Conservation (phyloP, 1,284 basidiomycete genomes). For the Cryptococcus sp. region DNA sequence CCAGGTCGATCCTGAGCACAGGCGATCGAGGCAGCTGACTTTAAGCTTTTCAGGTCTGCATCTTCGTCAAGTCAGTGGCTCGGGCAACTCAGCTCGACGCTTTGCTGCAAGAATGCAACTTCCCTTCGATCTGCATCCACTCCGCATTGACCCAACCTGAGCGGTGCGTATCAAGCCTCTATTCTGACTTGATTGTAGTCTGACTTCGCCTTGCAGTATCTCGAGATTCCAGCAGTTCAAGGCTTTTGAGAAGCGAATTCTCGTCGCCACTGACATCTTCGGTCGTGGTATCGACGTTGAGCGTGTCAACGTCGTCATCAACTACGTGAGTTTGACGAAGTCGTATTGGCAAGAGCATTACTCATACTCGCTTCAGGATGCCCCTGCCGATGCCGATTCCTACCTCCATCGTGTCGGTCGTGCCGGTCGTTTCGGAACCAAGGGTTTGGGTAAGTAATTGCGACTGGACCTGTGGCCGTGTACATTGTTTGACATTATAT, state of each 20-base stretch:
- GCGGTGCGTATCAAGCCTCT: conserved; percentile 62
- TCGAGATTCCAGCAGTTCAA: conserved; percentile 98
- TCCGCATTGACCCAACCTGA: conserved; percentile 93
- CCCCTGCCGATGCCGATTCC: conserved; percentile 93
- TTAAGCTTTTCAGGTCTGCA: conserved; percentile 73
- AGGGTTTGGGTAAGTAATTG: conserved; percentile 66
- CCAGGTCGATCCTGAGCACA: background rate
- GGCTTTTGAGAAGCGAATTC: conserved; percentile 97
- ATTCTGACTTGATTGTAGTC: background rate
- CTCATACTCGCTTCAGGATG: conserved; percentile 60
- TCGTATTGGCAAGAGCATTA: background rate
- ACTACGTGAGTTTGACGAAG: conserved; percentile 59
- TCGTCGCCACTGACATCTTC: conserved; percentile 97
- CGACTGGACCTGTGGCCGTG: background rate
- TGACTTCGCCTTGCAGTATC: conserved; percentile 62
- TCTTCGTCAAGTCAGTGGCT: conserved; percentile 97
- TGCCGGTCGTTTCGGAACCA: conserved; percentile 98
- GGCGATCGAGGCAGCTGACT: conserved; percentile 1
- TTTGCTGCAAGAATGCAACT: conserved; percentile 94
- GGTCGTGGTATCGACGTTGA: conserved; percentile 97
- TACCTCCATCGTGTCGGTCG: conserved; percentile 99
- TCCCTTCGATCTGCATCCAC: conserved; percentile 97
- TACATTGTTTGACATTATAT: background rate
- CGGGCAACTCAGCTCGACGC: conserved; percentile 97
- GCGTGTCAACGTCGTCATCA: conserved; percentile 94